Evolutionary conservation across 2,329 filamentous ascomycete species (phyloP), one percentile per base, ranked within the genome.

Genomic region (Davidsoniella eucalypti): DNA sequence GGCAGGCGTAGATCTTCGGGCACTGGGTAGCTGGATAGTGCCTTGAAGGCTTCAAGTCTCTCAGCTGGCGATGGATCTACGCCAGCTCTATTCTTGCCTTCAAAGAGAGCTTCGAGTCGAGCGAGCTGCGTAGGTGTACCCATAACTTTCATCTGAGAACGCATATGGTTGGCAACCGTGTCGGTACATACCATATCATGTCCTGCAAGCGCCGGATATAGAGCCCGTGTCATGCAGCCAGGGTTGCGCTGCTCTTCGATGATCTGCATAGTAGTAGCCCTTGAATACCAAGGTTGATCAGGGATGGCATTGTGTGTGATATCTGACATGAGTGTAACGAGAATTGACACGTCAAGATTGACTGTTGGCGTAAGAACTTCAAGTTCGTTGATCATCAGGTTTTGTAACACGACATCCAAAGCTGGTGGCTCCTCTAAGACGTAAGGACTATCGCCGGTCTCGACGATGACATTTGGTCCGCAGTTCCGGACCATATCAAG

Each of bases 91-190:
- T 38, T 16, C 29, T 6, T 12, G 18, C 44, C 44, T 12, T 18
- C 18, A 39, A 47, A 39, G 18, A 47, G 25, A 2, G 16, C 36
- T 25, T 47, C 44, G 5, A 47, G 44, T 14, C 44, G 36, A 23
- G 44, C 44, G 17, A 38, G 36, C 14, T 47, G 44, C 10, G 44
- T 39, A 5, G 44, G 36, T 10, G 44, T 47, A 18, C 44, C 44
- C 36, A 47, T 47, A 12, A 47, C n/a, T 39, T 47, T 47, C 44
- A 47, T 47, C 29, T 47, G 44, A 12, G 36, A 33, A 47, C 33
- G 33, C 44, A 47, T 47, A 12, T 47, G 44, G 17, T 39, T 25
- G 18, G 44, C 44, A 10, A 47, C 44, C 2, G 16, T 37, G 9
- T 47, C 29, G 7, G 44, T 47, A 17, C 44, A 47, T 8, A 47